phyloP scores from a whole-genome alignment of 163 green algal species.

The Trebouxia gelatinosa region DNA sequence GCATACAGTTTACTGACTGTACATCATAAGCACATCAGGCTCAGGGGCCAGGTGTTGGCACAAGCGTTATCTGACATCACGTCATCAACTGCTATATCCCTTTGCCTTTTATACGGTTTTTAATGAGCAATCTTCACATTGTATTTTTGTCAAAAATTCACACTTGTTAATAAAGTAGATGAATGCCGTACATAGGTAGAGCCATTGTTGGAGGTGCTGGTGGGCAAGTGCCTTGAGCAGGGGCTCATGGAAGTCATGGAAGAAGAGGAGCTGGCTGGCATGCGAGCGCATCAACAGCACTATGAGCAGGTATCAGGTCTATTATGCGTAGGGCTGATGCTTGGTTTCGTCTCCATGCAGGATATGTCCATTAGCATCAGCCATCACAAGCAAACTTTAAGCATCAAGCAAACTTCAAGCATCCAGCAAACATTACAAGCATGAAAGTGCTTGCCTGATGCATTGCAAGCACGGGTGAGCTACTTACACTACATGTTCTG shows the following conservation, averaged over 20 bases:
- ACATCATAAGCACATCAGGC: neutral
- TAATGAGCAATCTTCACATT: neutral
- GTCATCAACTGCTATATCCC: neutral
- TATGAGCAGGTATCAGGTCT: constrained; percentile 76
- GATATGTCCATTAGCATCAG: no score
- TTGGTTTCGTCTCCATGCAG: no score
- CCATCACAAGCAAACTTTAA: no score
- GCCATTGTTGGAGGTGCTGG: constrained; percentile 83
- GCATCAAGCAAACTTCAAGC: no score
- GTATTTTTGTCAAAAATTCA: neutral
- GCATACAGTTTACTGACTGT: neutral
- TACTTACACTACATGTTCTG: no score
- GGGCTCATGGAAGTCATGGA: constrained; percentile 86
- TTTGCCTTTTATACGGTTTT: neutral
- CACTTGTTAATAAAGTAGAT: neutral
- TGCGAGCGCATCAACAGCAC: constrained; percentile 80
- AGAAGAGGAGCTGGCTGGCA: constrained; percentile 83
- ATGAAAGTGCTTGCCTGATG: no score
- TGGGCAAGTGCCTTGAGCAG: constrained; percentile 88
- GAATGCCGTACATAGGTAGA: constrained; percentile 47
- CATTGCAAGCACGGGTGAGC: no score
- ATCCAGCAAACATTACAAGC: no score
- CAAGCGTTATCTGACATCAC: no score
- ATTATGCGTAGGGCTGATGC: no score
- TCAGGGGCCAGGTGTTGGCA: no score